A percentile compares a stretch with the other conserved stretches of the same genome.
Conservation (phyloP, 306 rosid genomes). For the Trifolium fragiferum region DNA sequence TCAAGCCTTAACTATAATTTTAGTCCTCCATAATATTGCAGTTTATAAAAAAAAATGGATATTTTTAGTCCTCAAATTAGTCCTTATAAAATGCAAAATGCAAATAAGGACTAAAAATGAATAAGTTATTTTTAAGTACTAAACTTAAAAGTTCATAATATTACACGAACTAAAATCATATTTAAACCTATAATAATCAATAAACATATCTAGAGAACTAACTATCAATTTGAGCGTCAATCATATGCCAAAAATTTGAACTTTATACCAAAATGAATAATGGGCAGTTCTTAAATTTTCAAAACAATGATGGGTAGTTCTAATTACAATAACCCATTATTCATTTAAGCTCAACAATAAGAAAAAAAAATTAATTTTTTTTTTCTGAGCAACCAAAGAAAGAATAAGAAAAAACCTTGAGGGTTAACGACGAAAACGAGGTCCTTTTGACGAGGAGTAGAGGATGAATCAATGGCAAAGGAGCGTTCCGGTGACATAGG, state of each 20-base stretch:
- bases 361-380: not conserved
- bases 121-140: too few species aligned
- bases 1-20: not conserved
- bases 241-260: conserved; percentile 1
- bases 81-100: too few species aligned
- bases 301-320: not conserved
- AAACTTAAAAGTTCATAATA: too few species aligned
- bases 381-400: not conserved
- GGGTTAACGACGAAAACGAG: conserved; percentile 95
- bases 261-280: conserved; percentile 15
- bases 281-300: not conserved
- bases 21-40: too few species aligned
- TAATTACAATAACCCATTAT: conserved; percentile 36
- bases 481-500: conserved; percentile 60
- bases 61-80: too few species aligned
- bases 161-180: too few species aligned
- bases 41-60: too few species aligned
- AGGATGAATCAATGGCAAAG: conserved; percentile 45
- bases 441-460: conserved; percentile 69
- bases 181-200: not conserved
- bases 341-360: conserved; percentile 29
- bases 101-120: too few species aligned
- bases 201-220: not conserved
- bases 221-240: not conserved
- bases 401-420: conserved; percentile 52